Conservation (phyloP, 805 yeast genomes). For the Kuraishia cidri region DNA sequence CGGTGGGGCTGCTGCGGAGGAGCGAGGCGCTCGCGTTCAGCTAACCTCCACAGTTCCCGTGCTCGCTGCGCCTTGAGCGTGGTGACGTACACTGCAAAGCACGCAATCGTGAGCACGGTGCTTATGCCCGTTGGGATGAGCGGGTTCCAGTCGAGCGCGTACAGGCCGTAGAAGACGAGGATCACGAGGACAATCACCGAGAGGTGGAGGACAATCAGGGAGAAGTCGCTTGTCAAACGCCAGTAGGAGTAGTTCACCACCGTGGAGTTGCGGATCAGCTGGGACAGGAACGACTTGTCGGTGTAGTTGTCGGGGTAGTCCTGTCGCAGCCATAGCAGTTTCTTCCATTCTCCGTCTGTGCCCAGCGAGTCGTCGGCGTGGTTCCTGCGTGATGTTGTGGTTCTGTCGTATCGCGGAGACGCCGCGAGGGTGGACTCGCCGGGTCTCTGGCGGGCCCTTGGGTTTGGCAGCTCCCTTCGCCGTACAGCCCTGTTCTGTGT, state of each 20-base stretch:
- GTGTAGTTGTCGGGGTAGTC: slow-evolving; percentile 91
- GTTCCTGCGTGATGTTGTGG: not conserved
- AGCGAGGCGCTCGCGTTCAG: slow-evolving; percentile 8
- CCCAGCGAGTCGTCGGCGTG: not conserved
- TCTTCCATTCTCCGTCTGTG: slow-evolving; percentile 57
- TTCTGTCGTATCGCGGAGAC: not conserved
- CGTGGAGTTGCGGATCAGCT: slow-evolving; percentile 66
- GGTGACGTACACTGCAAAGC: slow-evolving; percentile 21
- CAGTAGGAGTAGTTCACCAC: slow-evolving; percentile 58
- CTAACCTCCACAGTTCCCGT: slow-evolving; percentile 17
- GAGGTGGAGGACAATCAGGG: slow-evolving; percentile 58
- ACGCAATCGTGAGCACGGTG: slow-evolving; percentile 23
- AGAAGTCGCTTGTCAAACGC: slow-evolving; percentile 63
- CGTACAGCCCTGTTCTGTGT: too few species aligned
- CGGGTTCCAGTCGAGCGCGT: slow-evolving; percentile 41
- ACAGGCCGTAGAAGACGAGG: slow-evolving; percentile 58
- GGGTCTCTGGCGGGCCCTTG: too few species aligned
- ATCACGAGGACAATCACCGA: slow-evolving; percentile 56
- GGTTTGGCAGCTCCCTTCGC: too few species aligned
- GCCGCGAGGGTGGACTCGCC: too few species aligned
- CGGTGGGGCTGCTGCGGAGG: not conserved
- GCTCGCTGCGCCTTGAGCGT: slow-evolving; percentile 18
- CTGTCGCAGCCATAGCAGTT: slow-evolving; percentile 77
- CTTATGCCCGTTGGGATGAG: slow-evolving; percentile 26
- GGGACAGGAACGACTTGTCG: slow-evolving; percentile 72